Evolutionary conservation across 1,139 yeast species (phyloP), one percentile per base, ranked within the genome.

Genomic region (Kodamaea fungicola): DNA sequence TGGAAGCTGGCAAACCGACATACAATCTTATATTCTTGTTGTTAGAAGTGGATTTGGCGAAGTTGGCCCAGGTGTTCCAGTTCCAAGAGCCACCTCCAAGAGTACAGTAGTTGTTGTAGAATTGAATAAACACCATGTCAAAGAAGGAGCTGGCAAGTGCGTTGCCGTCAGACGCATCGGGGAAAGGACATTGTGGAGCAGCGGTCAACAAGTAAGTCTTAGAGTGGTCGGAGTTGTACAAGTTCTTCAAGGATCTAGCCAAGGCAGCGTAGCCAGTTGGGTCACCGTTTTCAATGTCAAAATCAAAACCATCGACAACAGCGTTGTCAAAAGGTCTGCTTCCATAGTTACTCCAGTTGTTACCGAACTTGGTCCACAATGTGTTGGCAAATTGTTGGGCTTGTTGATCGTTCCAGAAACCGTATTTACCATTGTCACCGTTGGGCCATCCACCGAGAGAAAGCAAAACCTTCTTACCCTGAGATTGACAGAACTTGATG

Each of bases 181-280:
- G 54, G 44, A 39, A 45, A 6, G 40, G 41, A 31, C 55, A 51
- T 35, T 51, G 54, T 2, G 55, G 55, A 7, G 55, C 50, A 13
- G 54, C 52, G 5, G 51, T 42, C 26, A 50, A 36, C 33, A 44
- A 49, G 40, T 43, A 50, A 6, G 33, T 24, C 34, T 42, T 45
- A 25, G 46, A 42, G 24, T 40, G 23, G 35, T 41, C 46, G 9
- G 29, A n/a, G 16, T 31, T 33, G 35, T 41, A 45, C 42, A 48
- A 42, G n/a, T 37, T 40, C 5, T 26, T 39, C 33, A 41, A 36
- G 8, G 25, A 31, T 7, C 32, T 39, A 12, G 47, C 55, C 31
- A 51, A 41, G 7, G 47, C 47, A 5, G 41, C 40, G 32, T 40
- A 40, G 7, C 52, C 52, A 2, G 38, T 27, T 7, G 37, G 35